Percentiles rank a stretch among this genome's conserved stretches.
phyloP scores from a whole-genome alignment of 225 moss, liverwort and hornwort genomes.

The Climacium dendroides region DNA sequence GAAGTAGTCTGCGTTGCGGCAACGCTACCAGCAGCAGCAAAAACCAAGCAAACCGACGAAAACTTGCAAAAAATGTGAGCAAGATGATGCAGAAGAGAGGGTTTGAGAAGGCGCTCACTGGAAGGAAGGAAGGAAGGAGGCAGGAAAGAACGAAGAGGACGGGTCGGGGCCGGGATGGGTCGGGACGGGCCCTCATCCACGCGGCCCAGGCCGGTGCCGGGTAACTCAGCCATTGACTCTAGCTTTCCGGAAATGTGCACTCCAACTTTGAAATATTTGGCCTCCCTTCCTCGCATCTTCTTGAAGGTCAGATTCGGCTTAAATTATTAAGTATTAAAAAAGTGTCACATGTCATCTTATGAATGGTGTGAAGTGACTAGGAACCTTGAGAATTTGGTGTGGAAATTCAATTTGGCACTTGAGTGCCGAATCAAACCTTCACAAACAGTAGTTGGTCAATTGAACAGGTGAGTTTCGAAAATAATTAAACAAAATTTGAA shows the following conservation, averaged over 20 bases:
- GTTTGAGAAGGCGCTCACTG: background rate
- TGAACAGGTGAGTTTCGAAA: accelerated
- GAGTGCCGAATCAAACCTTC: accelerated
- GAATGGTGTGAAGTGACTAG: background rate
- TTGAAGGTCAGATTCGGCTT: background rate
- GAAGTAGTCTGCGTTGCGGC: background rate
- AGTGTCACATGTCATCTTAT: background rate
- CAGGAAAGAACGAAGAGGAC: background rate
- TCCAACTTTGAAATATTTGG: background rate
- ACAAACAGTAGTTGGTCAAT: accelerated
- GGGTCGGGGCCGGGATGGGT: background rate
- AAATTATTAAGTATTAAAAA: background rate
- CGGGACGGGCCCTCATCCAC: background rate
- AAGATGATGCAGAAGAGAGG: background rate
- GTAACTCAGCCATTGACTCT: background rate
- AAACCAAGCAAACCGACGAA: background rate
- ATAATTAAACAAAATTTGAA: background rate
- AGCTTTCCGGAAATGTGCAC: background rate
- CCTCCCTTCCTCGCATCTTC: background rate
- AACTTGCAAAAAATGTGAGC: background rate
- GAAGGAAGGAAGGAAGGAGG: background rate
- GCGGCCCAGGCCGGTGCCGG: background rate
- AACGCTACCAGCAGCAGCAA: background rate
- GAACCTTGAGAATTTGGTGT: accelerated
- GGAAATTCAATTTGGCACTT: background rate